phyloP scores from a whole-genome alignment of 768 basidiomycete species.

The Hortiboletus flavorubellus region DNA sequence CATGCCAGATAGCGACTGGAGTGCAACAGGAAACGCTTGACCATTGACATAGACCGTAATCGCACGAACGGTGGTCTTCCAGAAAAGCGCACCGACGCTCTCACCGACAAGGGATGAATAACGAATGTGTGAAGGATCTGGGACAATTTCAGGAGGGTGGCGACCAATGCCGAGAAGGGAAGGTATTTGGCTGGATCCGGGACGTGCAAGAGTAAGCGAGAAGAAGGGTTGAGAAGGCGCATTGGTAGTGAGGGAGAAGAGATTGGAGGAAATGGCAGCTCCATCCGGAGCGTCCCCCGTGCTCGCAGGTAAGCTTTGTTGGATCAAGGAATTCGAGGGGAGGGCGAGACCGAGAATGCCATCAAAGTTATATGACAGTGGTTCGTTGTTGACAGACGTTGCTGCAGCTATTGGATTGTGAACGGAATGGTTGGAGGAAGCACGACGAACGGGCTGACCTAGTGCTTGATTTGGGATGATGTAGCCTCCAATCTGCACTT shows the following conservation, averaged over 20 bases:
- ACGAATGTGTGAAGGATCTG: conserved; percentile 47
- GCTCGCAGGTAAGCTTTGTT: conserved; percentile 45
- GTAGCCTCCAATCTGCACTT: conserved; percentile 61
- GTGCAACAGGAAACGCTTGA: conserved; percentile 33
- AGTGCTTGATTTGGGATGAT: conserved; percentile 62
- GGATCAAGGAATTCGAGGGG: conserved; percentile 68
- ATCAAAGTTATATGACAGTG: conserved; percentile 51
- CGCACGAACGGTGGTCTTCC: conserved; percentile 56
- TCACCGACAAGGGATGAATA: conserved; percentile 49
- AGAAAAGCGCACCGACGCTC: conserved; percentile 45
- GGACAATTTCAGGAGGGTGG: conserved; percentile 54
- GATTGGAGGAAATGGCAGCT: conserved; percentile 62
- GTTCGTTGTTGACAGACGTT: conserved; percentile 49
- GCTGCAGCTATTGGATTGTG: conserved; percentile 51
- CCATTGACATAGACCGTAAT: conserved; percentile 62
- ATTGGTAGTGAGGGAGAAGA: conserved; percentile 58
- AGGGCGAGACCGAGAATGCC: conserved; percentile 78
- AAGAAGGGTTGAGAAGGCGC: conserved; percentile 64
- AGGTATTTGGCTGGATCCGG: conserved; percentile 54
- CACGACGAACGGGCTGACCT: conserved; percentile 38
- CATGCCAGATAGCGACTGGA: conserved; percentile 42
- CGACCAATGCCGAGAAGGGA: conserved; percentile 65
- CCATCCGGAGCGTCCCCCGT: conserved; percentile 56
- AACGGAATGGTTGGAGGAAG: neutral
- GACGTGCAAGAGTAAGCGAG: conserved; percentile 64